Evolutionary conservation across 495 filamentous ascomycete species (phyloP).

Genomic region (Penicillium cataractarum): DNA sequence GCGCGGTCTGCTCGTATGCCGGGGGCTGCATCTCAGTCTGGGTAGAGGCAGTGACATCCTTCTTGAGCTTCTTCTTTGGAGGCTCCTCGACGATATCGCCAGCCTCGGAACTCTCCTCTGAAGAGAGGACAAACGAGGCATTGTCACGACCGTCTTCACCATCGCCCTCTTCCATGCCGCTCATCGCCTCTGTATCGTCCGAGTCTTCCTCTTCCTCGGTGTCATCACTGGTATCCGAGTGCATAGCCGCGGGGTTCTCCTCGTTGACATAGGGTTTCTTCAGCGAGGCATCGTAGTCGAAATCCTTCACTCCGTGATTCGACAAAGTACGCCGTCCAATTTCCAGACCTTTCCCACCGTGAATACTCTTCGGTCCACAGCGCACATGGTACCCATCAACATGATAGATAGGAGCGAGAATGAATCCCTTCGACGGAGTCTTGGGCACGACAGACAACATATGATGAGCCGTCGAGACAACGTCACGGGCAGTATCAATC

Average conservation of each 20-base stretch:
- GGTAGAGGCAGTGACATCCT: not conserved
- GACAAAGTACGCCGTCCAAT: not conserved
- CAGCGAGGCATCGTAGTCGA: slow-evolving; percentile 5
- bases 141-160: not conserved
- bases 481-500: slow-evolving; percentile 4
- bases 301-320: not conserved
- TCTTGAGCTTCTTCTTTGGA: not conserved
- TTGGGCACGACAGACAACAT: slow-evolving; percentile 10
- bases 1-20: not conserved
- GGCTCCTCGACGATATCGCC: slow-evolving; percentile 1
- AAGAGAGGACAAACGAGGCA: not conserved
- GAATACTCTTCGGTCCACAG: slow-evolving; percentile 17
- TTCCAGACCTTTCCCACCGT: not conserved
- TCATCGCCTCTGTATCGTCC: not conserved
- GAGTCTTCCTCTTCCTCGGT: not conserved
- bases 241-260: not conserved
- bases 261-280: slow-evolving; percentile 4
- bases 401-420: slow-evolving; percentile 10
- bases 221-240: not conserved
- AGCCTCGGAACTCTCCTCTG: not conserved
- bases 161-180: not conserved
- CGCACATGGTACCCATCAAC: slow-evolving; percentile 17
- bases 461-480: slow-evolving; percentile 16
- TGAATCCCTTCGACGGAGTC: not conserved
- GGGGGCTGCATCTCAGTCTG: not conserved